Evolutionary conservation across 208 protist genomes (phyloP).

Genomic region (Leishmania guyanensis): DNA sequence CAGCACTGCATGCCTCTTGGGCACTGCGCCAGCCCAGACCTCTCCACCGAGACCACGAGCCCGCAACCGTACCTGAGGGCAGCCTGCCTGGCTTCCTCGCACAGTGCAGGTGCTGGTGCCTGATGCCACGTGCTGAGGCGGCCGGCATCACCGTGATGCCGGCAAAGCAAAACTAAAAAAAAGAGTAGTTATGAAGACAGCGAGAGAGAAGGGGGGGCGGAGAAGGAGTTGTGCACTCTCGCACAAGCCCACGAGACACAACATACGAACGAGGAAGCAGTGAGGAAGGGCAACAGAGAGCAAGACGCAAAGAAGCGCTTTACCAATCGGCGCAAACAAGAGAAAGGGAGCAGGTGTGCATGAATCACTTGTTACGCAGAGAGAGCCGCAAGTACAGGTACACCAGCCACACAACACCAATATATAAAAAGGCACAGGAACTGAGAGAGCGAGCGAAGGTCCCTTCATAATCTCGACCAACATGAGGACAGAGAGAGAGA

Average conservation of each 20-base stretch:
- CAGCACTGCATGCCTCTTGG: neutral
- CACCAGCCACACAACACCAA: neutral
- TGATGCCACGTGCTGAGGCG: neutral
- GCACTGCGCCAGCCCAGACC: neutral
- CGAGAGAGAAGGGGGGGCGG: neutral
- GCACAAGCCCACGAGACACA: neutral
- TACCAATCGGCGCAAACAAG: neutral
- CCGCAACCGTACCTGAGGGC: neutral
- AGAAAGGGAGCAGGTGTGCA: neutral
- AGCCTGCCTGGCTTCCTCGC: too few relatives aligned
- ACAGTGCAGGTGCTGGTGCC: too few relatives aligned
- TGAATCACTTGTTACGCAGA: neutral
- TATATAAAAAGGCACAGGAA: constrained; percentile 4
- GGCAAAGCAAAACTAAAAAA: neutral
- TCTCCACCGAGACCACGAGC: neutral
- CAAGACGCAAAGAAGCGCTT: neutral
- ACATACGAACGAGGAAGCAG: neutral
- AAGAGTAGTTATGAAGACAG: neutral
- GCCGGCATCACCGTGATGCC: neutral
- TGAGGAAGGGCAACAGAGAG: neutral
- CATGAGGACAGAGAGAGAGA: neutral
- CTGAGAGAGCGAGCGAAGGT: constrained; percentile 6
- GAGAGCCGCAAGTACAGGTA: neutral
- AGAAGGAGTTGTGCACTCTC: neutral
- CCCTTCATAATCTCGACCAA: neutral